Conservation (phyloP, 1,284 basidiomycete species). For the Tylopilus sp. region DNA sequence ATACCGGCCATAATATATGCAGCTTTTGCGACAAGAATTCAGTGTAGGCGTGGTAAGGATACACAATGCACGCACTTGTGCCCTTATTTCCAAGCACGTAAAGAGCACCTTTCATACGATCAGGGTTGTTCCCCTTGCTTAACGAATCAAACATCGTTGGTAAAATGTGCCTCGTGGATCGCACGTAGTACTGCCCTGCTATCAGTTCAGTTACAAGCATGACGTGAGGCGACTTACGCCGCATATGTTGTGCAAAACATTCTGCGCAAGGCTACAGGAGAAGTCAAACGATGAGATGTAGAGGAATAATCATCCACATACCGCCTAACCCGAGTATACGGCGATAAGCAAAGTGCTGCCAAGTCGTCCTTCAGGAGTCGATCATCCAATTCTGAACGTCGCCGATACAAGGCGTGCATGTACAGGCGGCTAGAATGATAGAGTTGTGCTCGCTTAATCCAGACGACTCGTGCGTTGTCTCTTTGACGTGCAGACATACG, state of each 20-base stretch:
- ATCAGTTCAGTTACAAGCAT: conserved; percentile 6
- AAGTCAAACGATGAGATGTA: conserved; percentile 3
- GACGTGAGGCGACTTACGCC: conserved; percentile 45
- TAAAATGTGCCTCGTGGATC: conserved; percentile 68
- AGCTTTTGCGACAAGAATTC: conserved; percentile 37
- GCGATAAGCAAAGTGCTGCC: conserved; percentile 82
- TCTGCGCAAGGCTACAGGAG: conserved; percentile 66
- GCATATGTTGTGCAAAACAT: conserved; percentile 65
- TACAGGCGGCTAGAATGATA: conserved; percentile 73
- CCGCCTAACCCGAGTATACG: conserved; percentile 79
- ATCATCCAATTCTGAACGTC: conserved; percentile 80
- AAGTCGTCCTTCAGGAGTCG: conserved; percentile 69
- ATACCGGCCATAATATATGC: conserved; percentile 64
- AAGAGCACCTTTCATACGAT: conserved; percentile 93
- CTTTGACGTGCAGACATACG: conserved; percentile 73
- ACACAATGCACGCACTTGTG: conserved; percentile 44
- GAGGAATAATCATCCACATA: conserved; percentile 30
- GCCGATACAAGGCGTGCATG: conserved; percentile 79
- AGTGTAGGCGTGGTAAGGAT: neutral
- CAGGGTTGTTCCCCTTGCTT: conserved; percentile 78
- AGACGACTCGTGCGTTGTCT: conserved; percentile 72
- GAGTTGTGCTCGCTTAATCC: conserved; percentile 77
- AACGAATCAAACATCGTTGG: conserved; percentile 74
- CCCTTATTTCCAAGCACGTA: conserved; percentile 84
- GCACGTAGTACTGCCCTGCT: conserved; percentile 68